Conservation (phyloP, 1,284 basidiomycete genomes). For the Microbotryomycetes sp. region DNA sequence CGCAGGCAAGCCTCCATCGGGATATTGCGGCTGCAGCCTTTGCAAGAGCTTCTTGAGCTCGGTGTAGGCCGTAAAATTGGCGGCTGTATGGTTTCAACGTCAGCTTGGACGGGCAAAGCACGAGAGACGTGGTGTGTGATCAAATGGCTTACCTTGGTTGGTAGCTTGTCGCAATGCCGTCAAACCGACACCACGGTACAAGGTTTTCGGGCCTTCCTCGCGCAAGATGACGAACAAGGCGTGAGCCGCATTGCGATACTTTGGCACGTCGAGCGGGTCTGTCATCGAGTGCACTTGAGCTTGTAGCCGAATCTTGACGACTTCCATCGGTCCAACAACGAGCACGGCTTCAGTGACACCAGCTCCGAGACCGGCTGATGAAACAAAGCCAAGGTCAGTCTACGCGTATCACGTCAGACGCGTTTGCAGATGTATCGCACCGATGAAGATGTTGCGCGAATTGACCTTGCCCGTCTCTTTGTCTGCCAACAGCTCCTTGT, state of each 20-base stretch:
- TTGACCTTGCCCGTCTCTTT: slow-evolving; percentile 66
- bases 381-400: background rate
- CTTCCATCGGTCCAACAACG: slow-evolving; percentile 98
- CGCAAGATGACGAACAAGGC: slow-evolving; percentile 90
- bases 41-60: slow-evolving; percentile 77
- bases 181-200: slow-evolving; percentile 80
- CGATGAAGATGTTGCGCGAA: slow-evolving; percentile 61
- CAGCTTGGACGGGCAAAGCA: background rate
- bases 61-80: slow-evolving; percentile 98
- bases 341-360: slow-evolving; percentile 89
- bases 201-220: slow-evolving; percentile 78
- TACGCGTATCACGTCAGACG: background rate
- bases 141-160: slow-evolving; percentile 69
- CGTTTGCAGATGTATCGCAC: slow-evolving; percentile 28
- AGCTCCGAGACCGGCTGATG: slow-evolving; percentile 78
- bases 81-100: slow-evolving; percentile 49
- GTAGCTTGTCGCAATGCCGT: slow-evolving; percentile 96
- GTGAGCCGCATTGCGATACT: slow-evolving; percentile 94
- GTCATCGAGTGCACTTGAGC: slow-evolving; percentile 96
- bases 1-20: slow-evolving; percentile 61
- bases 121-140: background rate
- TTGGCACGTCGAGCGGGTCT: slow-evolving; percentile 86
- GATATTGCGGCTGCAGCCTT: slow-evolving; percentile 67
- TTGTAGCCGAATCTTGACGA: slow-evolving; percentile 97
- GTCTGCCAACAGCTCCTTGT: slow-evolving; percentile 77